phyloP scores from a whole-genome alignment of 352 stramenopile genomes.

The Phytopythium mirpurense region DNA sequence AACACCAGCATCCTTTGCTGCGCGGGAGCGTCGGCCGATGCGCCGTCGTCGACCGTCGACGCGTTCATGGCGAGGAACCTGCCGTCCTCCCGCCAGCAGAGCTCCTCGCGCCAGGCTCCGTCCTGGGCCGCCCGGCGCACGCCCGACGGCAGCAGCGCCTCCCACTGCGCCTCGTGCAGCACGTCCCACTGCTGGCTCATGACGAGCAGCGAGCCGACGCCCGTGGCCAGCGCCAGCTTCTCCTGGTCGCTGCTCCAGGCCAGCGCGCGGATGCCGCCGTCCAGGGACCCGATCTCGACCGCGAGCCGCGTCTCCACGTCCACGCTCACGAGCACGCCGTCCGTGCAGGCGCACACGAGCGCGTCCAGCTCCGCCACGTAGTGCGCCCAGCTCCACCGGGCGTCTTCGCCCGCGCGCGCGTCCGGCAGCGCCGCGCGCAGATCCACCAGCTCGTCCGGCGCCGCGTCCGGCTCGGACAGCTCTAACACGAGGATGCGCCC shows the following conservation, averaged over 20 bases:
- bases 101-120: slow-evolving; percentile 8
- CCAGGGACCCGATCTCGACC: slow-evolving; percentile 65
- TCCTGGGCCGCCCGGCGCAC: slow-evolving; percentile 6
- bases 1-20: slow-evolving; percentile 51
- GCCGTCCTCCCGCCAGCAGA: slow-evolving; percentile 73
- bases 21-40: not conserved
- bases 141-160: slow-evolving; percentile 22
- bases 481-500: slow-evolving; percentile 28
- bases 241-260: slow-evolving; percentile 72
- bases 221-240: slow-evolving; percentile 56
- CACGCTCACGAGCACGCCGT: slow-evolving; percentile 43
- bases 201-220: slow-evolving; percentile 49
- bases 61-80: slow-evolving; percentile 65
- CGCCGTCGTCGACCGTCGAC: slow-evolving; percentile 1
- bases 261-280: slow-evolving; percentile 52
- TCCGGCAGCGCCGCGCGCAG: slow-evolving; percentile 9
- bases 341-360: slow-evolving; percentile 46
- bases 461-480: slow-evolving; percentile 11
- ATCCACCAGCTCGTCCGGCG: slow-evolving; percentile 27
- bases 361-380: slow-evolving; percentile 58
- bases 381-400: slow-evolving; percentile 51
- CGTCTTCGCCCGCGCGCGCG: not conserved
- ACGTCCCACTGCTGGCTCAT: slow-evolving; percentile 81
- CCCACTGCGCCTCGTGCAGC: slow-evolving; percentile 55
- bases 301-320: slow-evolving; percentile 36